Base-by-base conservation (phyloP, 2,329 filamentous ascomycete genomes). In the Onygenales sp. region DNA sequence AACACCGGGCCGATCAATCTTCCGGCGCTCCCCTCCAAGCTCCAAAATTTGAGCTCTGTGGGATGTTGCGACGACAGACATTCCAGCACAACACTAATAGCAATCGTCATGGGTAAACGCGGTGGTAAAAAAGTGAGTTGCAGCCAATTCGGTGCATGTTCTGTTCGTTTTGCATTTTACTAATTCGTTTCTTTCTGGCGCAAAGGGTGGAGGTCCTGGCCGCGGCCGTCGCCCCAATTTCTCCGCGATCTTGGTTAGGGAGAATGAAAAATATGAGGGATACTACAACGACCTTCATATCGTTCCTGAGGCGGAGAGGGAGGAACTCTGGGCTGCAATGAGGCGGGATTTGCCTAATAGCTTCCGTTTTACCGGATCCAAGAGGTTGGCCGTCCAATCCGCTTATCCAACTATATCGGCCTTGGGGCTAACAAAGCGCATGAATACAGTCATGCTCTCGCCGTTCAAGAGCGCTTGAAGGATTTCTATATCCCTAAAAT, bases 351-450 rank as follows among this genome's bases (percentile, higher is more conserved):
- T 98, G 50, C 93, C 93, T 53, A 97, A 96, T 75, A 96, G 91
- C 72, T 98, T 97, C 76, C 84, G 93, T 57, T 98, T 98, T 74
- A 94, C 90, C 56, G 93, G 93, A 39, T 96, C 90, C 46, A 94
- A 92, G 78, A 88, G 89, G 85, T 89, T 55, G 72, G 69, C 46
- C 56, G 48, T 14, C 11, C 32, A 27, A 33, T 35, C 31, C 45
- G 42, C 43, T 39, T 44, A 21, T 41, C n/a, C n/a, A 10, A 43
- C 48, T 5, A 50, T 49, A 13, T 7, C 14, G 41, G 27, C 6
- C 38, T 46, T 38, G 42, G 31, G 38, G 51, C 44, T 47, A 36
- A 53, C 43, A 21, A 38, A 54, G 17, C 47, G 31, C 11, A 7
- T 27, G 2, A 44, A 44, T 61, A 27, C 62, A 89, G 86, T 58